Evolutionary conservation across 805 yeast genomes (phyloP).

Genomic region (Ogataea naganishii): DNA sequence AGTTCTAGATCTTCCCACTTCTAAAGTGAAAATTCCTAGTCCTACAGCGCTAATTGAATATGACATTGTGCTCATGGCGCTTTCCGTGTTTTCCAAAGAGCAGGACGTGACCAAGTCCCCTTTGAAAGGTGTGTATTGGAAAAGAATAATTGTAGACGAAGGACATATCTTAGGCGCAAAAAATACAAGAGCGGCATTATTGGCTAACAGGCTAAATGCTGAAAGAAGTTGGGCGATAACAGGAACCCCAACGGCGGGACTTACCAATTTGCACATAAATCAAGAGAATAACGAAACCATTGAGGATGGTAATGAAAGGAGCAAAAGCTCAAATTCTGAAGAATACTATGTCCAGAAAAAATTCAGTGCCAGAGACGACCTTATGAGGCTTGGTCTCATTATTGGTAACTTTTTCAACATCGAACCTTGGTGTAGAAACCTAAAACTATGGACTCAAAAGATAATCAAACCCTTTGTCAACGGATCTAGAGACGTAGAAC

Average conservation of each 20-base stretch:
- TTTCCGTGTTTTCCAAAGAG: conserved; percentile 36
- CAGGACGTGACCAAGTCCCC: conserved; percentile 24
- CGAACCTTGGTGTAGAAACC: conserved; percentile 46
- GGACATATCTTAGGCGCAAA: conserved; percentile 58
- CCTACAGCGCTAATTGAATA: conserved; percentile 27
- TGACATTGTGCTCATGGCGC: conserved; percentile 47
- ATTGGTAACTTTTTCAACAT: conserved; percentile 45
- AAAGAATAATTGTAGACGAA: conserved; percentile 65
- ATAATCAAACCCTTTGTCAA: conserved; percentile 41
- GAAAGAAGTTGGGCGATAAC: conserved; percentile 71
- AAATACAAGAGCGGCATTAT: conserved; percentile 36
- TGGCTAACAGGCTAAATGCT: conserved; percentile 39
- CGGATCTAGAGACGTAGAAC: conserved; percentile 29
- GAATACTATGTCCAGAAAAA: conserved; percentile 39
- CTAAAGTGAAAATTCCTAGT: conserved; percentile 15
- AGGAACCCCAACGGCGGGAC: conserved; percentile 70
- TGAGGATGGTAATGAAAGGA: conserved; percentile 5
- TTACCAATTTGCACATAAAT: conserved; percentile 46
- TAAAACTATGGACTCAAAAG: conserved; percentile 36
- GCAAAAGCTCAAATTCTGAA: conserved; percentile 4
- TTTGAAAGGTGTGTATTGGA: conserved; percentile 47
- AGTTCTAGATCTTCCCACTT: conserved; percentile 20
- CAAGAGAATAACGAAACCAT: conserved; percentile 17
- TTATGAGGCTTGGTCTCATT: conserved; percentile 42
- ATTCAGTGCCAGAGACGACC: conserved; percentile 46